Evolutionary conservation across 805 yeast species (phyloP), one percentile per base, ranked within the genome.

Genomic region (Kodamaea restingae): DNA sequence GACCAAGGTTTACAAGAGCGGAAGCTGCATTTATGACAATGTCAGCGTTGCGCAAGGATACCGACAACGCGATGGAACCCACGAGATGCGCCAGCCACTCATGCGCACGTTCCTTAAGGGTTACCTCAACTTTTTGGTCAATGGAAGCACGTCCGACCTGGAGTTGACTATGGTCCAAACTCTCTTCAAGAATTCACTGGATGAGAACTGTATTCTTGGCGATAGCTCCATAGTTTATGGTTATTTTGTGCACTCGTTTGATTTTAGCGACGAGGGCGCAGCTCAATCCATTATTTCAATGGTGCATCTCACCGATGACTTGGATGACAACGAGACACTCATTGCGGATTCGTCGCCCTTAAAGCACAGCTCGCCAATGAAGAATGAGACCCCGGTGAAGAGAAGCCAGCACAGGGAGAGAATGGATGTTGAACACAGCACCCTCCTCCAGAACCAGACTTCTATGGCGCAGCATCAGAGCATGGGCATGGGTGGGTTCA

Each of bases 291-390:
- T 35, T 11, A 25, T 50, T 36, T 32, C 52, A 34, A 39, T 33
- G 12, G 37, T 46, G 34, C 35, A 41, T 14, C 28, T 51, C n/a
- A 40, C 39, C 14, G 36, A 35, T 6, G 44, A 39, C 14, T 42
- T 48, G 17, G 59, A 61, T 32, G 73, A 67, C 22, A 64, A 65
- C 41, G 71, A 60, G 32, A 67, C 73, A 1, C 68, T 65, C 6
- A 33, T 66, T 8, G 73, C 70, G 1, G 61, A 64, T 33, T 61
- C 71, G 2, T 67, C 72, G 6, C 73, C 73, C 1, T 44, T 46
- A 11, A 57, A 55, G 38, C 32, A 30, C 18, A 12, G 18, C 10
- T 30, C 32, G 4, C 32, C 32, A 4, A 21, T 7, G 20, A 30
- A 27, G 17, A 12, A 27, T 14, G 31, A 14, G 8, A 27, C 17